phyloP scores from a whole-genome alignment of 2,329 filamentous ascomycete genomes.

The Lizonia empirigonia region DNA sequence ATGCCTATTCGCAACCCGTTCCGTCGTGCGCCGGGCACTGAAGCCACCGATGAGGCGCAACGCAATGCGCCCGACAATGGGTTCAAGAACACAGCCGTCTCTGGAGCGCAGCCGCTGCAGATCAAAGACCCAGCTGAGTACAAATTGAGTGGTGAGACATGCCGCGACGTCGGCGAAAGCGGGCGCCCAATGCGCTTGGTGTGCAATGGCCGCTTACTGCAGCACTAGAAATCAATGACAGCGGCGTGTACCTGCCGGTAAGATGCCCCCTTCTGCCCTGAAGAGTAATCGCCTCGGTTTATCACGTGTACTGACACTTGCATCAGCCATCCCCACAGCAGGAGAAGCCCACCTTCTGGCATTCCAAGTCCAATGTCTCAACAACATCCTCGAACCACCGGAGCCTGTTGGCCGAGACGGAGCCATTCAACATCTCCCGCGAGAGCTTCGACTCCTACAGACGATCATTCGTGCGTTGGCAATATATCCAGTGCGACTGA shows the following conservation, averaged over 20 bases:
- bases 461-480: slow-evolving; percentile 82
- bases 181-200: slow-evolving; percentile 1
- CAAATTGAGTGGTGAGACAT: slow-evolving; percentile 57
- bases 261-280: slow-evolving; percentile 37
- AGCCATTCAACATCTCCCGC: slow-evolving; percentile 92
- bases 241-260: slow-evolving; percentile 92
- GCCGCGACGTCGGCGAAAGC: slow-evolving; percentile 3
- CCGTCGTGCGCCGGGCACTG: slow-evolving; percentile 43
- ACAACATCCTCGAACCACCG: slow-evolving; percentile 63
- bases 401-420: slow-evolving; percentile 77
- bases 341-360: slow-evolving; percentile 83
- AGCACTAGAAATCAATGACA: slow-evolving; percentile 85
- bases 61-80: slow-evolving; percentile 40
- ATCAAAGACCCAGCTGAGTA: slow-evolving; percentile 57
- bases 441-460: slow-evolving; percentile 98
- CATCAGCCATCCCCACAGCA: slow-evolving; percentile 76
- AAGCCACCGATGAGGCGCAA: slow-evolving; percentile 40
- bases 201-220: slow-evolving; percentile 34
- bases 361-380: slow-evolving; percentile 54
- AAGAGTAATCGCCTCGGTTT: not conserved
- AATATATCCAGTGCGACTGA: not conserved
- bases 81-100: slow-evolving; percentile 43
- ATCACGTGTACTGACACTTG: slow-evolving; percentile 28
- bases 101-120: slow-evolving; percentile 49
- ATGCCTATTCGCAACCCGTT: slow-evolving; percentile 53